Percentiles rank a stretch among this genome's conserved stretches.
These are phyloP conservation scores for Rhytidhysteron rufulum DNA, from an alignment of 2,329 filamentous ascomycete species.

Conservation along the genomic window DNA sequence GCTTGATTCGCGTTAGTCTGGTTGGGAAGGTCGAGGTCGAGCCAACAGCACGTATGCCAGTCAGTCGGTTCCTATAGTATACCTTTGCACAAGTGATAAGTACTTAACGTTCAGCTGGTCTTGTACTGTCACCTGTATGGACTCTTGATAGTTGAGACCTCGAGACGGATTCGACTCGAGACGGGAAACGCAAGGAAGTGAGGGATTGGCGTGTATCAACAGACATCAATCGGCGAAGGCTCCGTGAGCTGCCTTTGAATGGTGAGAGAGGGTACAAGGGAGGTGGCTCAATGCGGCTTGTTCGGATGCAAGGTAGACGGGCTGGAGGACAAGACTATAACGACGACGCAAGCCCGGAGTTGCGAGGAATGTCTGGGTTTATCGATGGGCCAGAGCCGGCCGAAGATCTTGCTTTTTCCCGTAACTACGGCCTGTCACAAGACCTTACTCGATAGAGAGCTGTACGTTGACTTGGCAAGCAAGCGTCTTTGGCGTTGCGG, in stretches of 20 bases:
- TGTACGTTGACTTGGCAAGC: constrained; percentile 27
- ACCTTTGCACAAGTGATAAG: constrained; percentile 27
- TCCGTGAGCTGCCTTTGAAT: constrained; percentile 25
- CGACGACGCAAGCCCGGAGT: constrained; percentile 15
- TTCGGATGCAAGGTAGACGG: constrained; percentile 13
- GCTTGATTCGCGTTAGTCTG: constrained; percentile 32
- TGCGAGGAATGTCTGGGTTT: constrained; percentile 2
- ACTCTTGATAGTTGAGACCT: constrained; percentile 55
- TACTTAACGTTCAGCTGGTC: constrained; percentile 41
- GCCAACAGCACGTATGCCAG: constrained; percentile 26
- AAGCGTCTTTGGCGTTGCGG: constrained; percentile 12
- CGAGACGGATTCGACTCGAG: constrained; percentile 54
- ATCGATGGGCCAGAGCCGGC: constrained; percentile 18
- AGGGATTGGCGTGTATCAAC: constrained; percentile 54
- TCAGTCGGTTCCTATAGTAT: constrained; percentile 34
- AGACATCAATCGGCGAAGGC: constrained; percentile 50
- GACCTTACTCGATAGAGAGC: constrained; percentile 24
- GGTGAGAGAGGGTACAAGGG: constrained; percentile 10
- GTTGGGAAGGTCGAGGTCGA: constrained; percentile 18
- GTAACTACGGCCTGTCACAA: constrained; percentile 25
- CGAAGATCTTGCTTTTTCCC: constrained; percentile 20
- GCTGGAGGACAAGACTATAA: constrained; percentile 12
- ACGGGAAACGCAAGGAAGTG: constrained; percentile 52
- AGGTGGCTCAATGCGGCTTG: constrained; percentile 16
- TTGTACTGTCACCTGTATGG: constrained; percentile 52